A percentile compares a stretch with the other conserved stretches of the same genome.
Evolutionary conservation across 176 grass and related monocot genomes (phyloP).

Genomic region (Musa acuminata): DNA sequence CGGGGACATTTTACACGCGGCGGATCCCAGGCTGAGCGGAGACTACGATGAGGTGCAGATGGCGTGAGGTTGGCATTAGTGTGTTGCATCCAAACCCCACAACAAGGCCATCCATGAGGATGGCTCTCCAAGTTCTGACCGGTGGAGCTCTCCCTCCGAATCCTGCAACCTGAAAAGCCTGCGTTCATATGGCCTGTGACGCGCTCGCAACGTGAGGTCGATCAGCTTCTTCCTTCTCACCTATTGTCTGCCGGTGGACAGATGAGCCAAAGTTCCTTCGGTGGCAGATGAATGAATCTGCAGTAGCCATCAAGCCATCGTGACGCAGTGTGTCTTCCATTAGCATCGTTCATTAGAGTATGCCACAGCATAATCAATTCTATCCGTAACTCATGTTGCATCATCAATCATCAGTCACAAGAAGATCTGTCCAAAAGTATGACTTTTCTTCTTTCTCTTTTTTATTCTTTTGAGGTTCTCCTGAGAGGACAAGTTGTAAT

Average conservation of each 20-base stretch:
- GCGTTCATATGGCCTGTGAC: neutral
- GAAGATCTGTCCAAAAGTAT: no score
- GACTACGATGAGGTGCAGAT: slow-evolving; percentile 6
- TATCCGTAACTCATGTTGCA: no score
- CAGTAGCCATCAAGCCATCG: no score
- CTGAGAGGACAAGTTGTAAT: no score
- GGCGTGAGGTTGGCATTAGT: slow-evolving; percentile 34
- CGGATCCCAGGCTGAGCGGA: neutral
- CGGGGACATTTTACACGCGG: slow-evolving; percentile 5
- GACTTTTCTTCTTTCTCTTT: no score
- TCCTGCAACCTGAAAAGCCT: slow-evolving; percentile 12
- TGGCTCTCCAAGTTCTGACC: slow-evolving; percentile 31
- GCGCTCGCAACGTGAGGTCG: neutral
- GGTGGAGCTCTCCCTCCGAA: slow-evolving; percentile 26
- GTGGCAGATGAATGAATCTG: neutral
- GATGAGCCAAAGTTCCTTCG: neutral
- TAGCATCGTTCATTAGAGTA: no score
- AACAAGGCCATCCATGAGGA: slow-evolving; percentile 40
- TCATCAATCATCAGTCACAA: no score
- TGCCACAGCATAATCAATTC: no score
- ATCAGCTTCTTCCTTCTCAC: neutral
- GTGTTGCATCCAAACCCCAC: slow-evolving; percentile 45
- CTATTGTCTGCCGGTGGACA: neutral
- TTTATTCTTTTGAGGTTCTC: no score
- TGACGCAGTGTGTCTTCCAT: no score